Percentiles rank a stretch among this genome's conserved stretches.
These are phyloP conservation scores for Colletotrichum incanum DNA, from an alignment of 2,329 filamentous ascomycete species.

Conservation along the genomic window DNA sequence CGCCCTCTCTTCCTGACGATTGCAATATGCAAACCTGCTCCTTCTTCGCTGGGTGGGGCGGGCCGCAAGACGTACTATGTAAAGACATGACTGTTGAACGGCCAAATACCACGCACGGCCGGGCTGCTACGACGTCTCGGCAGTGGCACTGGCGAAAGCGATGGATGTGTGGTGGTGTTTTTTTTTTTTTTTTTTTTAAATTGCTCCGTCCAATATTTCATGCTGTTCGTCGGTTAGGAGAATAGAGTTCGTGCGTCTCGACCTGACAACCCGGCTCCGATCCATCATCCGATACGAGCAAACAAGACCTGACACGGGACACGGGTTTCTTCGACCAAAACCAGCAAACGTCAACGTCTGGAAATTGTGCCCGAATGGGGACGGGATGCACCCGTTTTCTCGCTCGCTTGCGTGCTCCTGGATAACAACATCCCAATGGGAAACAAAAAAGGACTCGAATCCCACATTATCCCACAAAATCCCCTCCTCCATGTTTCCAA, in stretches of 20 bases:
- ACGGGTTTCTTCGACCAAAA: constrained; percentile 1
- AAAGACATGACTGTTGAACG: not conserved
- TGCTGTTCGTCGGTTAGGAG: not conserved
- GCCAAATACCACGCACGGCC: not conserved
- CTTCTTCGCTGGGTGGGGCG: not conserved
- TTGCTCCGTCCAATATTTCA: not conserved
- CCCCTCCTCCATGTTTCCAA: not conserved
- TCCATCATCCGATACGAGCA: constrained; percentile 37
- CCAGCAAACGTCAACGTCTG: not conserved
- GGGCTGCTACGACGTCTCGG: not conserved
- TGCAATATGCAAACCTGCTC: not conserved
- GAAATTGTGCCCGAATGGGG: not conserved
- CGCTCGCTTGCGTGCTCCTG: not conserved
- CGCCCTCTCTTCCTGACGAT: not conserved
- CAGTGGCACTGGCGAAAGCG: not conserved
- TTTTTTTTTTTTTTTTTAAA: not conserved
- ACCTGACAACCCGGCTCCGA: constrained; percentile 28
- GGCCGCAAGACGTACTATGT: not conserved
- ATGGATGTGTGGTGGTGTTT: not conserved
- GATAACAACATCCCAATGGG: no score
- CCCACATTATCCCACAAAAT: constrained; percentile 22
- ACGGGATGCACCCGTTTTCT: not conserved
- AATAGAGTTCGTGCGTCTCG: constrained; percentile 37
- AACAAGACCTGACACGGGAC: constrained; percentile 29
- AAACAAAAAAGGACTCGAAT: constrained; percentile 24